Conservation (phyloP, 306 rosid genomes). For the Purshia tridentata region DNA sequence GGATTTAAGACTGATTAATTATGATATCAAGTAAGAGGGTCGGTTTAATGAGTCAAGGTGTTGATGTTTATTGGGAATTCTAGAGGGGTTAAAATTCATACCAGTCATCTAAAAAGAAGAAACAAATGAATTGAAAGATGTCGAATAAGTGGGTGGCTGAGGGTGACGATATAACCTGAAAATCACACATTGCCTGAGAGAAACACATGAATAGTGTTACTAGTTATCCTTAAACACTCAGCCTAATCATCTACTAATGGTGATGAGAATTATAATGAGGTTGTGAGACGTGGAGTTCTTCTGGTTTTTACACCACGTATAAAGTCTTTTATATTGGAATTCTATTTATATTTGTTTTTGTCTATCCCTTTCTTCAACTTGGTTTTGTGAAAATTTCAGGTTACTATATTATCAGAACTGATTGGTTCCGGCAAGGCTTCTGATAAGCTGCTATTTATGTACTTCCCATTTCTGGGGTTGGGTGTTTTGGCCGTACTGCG, state of each 20-base stretch:
- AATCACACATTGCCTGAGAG: neutral
- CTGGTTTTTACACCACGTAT: neutral
- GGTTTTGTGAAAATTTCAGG: slow-evolving; percentile 43
- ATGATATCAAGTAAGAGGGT: too few species aligned
- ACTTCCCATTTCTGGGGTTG: slow-evolving; percentile 60
- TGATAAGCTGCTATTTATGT: slow-evolving; percentile 44
- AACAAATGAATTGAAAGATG: neutral
- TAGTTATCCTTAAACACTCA: neutral
- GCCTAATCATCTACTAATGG: neutral
- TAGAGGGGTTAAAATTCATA: neutral
- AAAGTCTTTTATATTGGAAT: neutral
- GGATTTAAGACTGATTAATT: neutral
- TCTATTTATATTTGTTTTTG: neutral
- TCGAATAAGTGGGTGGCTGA: neutral
- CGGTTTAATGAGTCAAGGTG: neutral
- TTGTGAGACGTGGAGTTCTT: neutral
- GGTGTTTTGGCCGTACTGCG: slow-evolving; percentile 53
- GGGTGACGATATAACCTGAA: neutral
- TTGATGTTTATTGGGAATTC: neutral
- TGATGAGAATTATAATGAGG: neutral
- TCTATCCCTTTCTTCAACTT: neutral
- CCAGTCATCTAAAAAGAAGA: neutral
- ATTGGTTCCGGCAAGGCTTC: slow-evolving; percentile 58
- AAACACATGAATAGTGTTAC: too few species aligned
- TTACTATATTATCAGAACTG: slow-evolving; percentile 56